Percentiles rank a stretch among this genome's conserved stretches.
Conservation (phyloP, 345 rosid genomes). For the Leavenworthia alabamica region DNA sequence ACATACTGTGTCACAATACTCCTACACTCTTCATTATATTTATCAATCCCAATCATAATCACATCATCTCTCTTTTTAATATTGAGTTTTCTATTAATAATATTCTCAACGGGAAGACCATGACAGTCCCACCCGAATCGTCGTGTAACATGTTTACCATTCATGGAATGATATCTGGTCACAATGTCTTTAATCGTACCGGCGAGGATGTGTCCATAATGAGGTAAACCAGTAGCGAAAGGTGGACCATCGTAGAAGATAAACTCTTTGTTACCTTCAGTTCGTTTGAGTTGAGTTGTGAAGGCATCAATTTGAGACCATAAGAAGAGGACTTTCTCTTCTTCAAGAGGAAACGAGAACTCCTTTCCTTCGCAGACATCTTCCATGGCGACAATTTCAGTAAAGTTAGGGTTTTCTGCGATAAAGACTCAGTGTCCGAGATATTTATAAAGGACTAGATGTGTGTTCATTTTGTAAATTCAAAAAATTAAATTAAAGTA, state of each 20-base stretch:
- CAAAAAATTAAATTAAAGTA: too few relatives aligned
- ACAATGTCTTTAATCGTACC: constrained; percentile 93
- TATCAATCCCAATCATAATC: constrained; percentile 60
- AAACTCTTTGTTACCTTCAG: constrained; percentile 44
- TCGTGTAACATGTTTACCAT: constrained; percentile 84
- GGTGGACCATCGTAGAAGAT: constrained; percentile 94
- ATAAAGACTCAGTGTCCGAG: too few relatives aligned
- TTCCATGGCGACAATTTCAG: constrained; percentile 73
- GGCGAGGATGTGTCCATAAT: constrained; percentile 91
- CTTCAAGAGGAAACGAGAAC: constrained; percentile 69
- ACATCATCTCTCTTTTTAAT: constrained; percentile 63
- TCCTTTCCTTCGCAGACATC: constrained; percentile 90
- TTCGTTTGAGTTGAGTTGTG: constrained; percentile 55
- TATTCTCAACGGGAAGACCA: constrained; percentile 60
- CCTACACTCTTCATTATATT: constrained; percentile 85
- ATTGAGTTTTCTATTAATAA: constrained; percentile 61
- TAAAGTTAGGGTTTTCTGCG: too few relatives aligned
- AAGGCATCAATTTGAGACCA: constrained; percentile 33
- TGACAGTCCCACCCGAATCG: constrained; percentile 57
- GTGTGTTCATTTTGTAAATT: too few relatives aligned
- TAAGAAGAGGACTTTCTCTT: constrained; percentile 43
- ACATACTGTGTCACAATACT: constrained; percentile 79
- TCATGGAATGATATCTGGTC: constrained; percentile 81
- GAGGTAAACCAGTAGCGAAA: constrained; percentile 93
- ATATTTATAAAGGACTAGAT: too few relatives aligned